Evolutionary conservation across 2,329 filamentous ascomycete species (phyloP).

Genomic region (Colletotrichum sp.): DNA sequence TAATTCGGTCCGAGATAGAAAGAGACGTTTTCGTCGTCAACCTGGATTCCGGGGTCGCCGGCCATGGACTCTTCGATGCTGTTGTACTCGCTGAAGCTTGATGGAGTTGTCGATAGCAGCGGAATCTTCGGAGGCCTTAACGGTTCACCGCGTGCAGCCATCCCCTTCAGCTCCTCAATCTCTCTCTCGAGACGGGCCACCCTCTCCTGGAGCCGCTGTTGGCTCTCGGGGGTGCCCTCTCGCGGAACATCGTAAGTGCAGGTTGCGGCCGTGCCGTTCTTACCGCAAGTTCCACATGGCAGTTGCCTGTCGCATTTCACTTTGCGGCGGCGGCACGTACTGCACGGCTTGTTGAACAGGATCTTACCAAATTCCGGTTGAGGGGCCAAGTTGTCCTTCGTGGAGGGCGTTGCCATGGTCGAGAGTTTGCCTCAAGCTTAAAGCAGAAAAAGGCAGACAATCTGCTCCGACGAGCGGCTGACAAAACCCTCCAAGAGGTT

Average conservation of each 20-base stretch:
- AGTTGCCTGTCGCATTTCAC: conserved; percentile 19
- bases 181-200: conserved; percentile 13
- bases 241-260: conserved; percentile 12
- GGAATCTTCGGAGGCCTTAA: not conserved
- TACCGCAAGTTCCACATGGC: conserved; percentile 13
- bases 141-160: not conserved
- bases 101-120: not conserved
- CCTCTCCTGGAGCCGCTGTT: conserved; percentile 13
- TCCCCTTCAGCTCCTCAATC: conserved; percentile 6
- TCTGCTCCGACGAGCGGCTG: not conserved
- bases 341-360: conserved; percentile 18
- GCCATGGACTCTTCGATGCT: not conserved
- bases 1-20: conserved; percentile 18
- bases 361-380: not conserved
- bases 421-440: not conserved
- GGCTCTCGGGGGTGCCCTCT: conserved; percentile 1
- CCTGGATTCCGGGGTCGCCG: conserved; percentile 14
- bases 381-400: not conserved
- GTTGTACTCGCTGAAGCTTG: not conserved
- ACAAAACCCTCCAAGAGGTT: not conserved
- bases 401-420: not conserved
- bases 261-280: conserved; percentile 8
- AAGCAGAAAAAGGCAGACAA: not conserved
- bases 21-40: conserved; percentile 18
- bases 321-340: conserved; percentile 10